A percentile compares a stretch with the other conserved stretches of the same genome.
phyloP scores from a whole-genome alignment of 2,329 filamentous ascomycete genomes.

The Epichloe sp. region DNA sequence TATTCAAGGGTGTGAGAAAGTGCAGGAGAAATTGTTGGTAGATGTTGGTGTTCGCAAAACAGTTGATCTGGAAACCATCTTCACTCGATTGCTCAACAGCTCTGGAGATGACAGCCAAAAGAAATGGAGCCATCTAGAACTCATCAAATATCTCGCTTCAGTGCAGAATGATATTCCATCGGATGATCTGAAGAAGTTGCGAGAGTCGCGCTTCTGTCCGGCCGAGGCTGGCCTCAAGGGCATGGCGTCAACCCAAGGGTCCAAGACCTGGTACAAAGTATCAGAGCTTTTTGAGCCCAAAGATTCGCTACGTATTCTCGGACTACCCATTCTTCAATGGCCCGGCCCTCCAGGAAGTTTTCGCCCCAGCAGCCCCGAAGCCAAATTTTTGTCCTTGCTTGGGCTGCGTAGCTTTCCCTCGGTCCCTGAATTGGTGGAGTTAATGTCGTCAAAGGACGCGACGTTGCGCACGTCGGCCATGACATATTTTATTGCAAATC shows the following conservation, averaged over 20 bases:
- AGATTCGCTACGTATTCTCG: conserved; percentile 52
- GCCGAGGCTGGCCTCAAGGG: conserved; percentile 51
- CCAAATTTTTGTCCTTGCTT: conserved; percentile 56
- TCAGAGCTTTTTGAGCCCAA: conserved; percentile 74
- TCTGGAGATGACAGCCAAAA: conserved; percentile 38
- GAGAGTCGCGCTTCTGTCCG: conserved; percentile 67
- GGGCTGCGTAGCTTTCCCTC: conserved; percentile 58
- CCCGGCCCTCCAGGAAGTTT: conserved; percentile 52
- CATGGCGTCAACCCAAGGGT: conserved; percentile 39
- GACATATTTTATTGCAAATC: conserved; percentile 70
- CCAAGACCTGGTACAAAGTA: conserved; percentile 50
- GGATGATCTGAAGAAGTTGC: conserved; percentile 68
- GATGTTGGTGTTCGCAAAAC: conserved; percentile 85
- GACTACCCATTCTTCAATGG: conserved; percentile 72
- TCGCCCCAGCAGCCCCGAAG: conserved; percentile 54
- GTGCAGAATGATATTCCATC: conserved; percentile 78
- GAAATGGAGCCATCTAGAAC: conserved; percentile 84
- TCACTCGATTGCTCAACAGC: conserved; percentile 64
- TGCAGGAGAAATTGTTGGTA: conserved; percentile 82
- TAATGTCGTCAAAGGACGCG: conserved; percentile 55
- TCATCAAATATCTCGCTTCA: conserved; percentile 87
- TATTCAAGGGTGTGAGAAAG: conserved; percentile 58
- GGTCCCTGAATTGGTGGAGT: conserved; percentile 59
- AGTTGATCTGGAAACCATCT: conserved; percentile 86
- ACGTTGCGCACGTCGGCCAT: conserved; percentile 55